Evolutionary conservation across 179 eudicot genomes (phyloP), one percentile per base, ranked within the genome.

Genomic region (Dionaea muscipula): DNA sequence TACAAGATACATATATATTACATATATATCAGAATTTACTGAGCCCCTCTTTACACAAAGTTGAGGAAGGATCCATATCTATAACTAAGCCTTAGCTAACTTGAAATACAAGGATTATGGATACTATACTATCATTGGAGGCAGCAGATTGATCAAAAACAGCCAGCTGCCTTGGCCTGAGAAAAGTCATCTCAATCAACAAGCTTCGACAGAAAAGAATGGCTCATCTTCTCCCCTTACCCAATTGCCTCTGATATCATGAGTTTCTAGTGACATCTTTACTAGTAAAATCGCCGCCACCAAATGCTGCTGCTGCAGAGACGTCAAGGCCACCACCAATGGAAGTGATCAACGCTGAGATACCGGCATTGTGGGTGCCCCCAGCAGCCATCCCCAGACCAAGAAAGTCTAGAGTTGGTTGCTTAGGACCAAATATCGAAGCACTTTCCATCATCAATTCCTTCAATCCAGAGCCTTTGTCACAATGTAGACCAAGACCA

Each of bases 351-450:
- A 89, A 45, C 4, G 94, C 89, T 1, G 95, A 81, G 18, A 86
- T 56, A 12, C 87, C 74, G 2, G 68, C 59, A 15, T 74, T 68
- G 3, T 82, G 60, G 56, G 81, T 80, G 11, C 89, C 81, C 40
- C 81, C 81, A 22, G 78, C 86, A 1, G 89, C 83, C 86, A 87
- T 81, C 19, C 96, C 96, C 51, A 87, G 60, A 18, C 97, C 97
- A 2, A 90, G 86, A 59, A 90, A 76, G 77, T 90, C 95, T 3
- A 90, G 90, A 25, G 95, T 90, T 2, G 95, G 74, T 40, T 78
- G 95, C 70, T 86, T 83, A 13, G 87, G 89, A 35, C 83, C 81
- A 45, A 79, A 86, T 47, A 81, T 72, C 20, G 96, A 78, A 17
- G 89, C 77, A n/a, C 75, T 74, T 41, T 86, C 95, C 63, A 86